A percentile compares a stretch with the other conserved stretches of the same genome.
These are phyloP conservation scores for Phytopythium chamaehyphon DNA, from an alignment of 352 stramenopile genomes.

Conservation along the genomic window DNA sequence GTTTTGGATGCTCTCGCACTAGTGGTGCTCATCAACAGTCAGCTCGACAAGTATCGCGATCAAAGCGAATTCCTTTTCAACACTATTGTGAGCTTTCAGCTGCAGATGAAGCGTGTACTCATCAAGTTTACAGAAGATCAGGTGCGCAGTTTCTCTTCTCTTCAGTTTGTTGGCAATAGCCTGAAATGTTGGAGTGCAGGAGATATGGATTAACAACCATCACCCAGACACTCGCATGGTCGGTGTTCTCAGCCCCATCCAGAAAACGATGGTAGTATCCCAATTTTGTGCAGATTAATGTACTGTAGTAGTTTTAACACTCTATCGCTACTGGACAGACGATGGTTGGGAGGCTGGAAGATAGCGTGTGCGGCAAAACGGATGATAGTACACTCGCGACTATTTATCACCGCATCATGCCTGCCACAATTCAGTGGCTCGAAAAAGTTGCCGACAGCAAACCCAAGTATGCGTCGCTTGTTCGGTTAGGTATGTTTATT, in stretches of 20 bases:
- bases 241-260: constrained; percentile 55
- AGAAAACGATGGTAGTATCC: constrained; percentile 50
- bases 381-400: constrained; percentile 51
- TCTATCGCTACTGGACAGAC: constrained; percentile 21
- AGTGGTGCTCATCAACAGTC: constrained; percentile 44
- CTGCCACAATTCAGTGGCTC: constrained; percentile 62
- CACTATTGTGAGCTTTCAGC: constrained; percentile 67
- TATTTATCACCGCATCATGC: constrained; percentile 66
- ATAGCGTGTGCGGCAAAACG: constrained; percentile 52
- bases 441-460: constrained; percentile 61
- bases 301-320: neutral
- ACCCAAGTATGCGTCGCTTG: constrained; percentile 62
- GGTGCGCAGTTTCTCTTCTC: constrained; percentile 9
- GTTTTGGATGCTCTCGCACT: constrained; percentile 62
- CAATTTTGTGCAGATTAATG: neutral
- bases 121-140: constrained; percentile 79
- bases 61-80: constrained; percentile 70
- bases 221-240: constrained; percentile 70
- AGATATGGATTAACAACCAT: constrained; percentile 62
- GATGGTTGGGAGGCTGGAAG: constrained; percentile 57
- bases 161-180: neutral
- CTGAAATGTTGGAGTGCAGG: too few species aligned
- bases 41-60: constrained; percentile 34
- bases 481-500: constrained; percentile 37
- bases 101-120: constrained; percentile 73